phyloP scores from a whole-genome alignment of 768 basidiomycete genomes.

The Leccinum incarnatum region DNA sequence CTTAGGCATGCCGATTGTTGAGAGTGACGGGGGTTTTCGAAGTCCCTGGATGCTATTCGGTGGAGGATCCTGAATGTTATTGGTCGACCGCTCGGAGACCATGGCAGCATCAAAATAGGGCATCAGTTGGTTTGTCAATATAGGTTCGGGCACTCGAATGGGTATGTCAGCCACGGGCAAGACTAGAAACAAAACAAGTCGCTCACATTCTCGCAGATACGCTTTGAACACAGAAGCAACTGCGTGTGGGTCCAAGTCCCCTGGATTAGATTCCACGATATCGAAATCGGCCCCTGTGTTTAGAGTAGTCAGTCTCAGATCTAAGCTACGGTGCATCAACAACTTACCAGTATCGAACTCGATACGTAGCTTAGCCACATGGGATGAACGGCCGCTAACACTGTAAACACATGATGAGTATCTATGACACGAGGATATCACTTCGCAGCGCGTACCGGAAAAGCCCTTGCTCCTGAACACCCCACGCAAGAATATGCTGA shows the following conservation, averaged over 20 bases:
- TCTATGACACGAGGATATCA: neutral
- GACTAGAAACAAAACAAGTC: conserved; percentile 1
- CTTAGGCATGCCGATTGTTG: conserved; percentile 72
- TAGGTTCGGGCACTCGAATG: conserved; percentile 75
- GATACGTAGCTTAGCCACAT: conserved; percentile 67
- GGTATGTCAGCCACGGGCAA: conserved; percentile 6
- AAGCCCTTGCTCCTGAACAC: conserved; percentile 81
- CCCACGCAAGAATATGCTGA: conserved; percentile 80
- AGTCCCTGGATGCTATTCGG: conserved; percentile 40
- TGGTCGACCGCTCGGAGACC: conserved; percentile 45
- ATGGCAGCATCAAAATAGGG: conserved; percentile 81
- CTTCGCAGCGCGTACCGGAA: conserved; percentile 60
- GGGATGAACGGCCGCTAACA: conserved; percentile 79
- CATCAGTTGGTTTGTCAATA: conserved; percentile 69
- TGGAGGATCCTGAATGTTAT: conserved; percentile 32
- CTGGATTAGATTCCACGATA: conserved; percentile 71
- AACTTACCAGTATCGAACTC: conserved; percentile 79
- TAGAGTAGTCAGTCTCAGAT: conserved; percentile 4
- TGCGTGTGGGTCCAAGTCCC: conserved; percentile 91
- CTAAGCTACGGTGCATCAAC: neutral
- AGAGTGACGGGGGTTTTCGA: conserved; percentile 77
- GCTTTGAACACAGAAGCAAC: conserved; percentile 93
- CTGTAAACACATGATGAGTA: conserved; percentile 37
- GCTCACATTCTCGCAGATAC: conserved; percentile 88
- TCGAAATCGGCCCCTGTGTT: conserved; percentile 80